Evolutionary conservation across 345 rosid genomes (phyloP), one percentile per base, ranked within the genome.

Genomic region (Rhodamnia rubescens): DNA sequence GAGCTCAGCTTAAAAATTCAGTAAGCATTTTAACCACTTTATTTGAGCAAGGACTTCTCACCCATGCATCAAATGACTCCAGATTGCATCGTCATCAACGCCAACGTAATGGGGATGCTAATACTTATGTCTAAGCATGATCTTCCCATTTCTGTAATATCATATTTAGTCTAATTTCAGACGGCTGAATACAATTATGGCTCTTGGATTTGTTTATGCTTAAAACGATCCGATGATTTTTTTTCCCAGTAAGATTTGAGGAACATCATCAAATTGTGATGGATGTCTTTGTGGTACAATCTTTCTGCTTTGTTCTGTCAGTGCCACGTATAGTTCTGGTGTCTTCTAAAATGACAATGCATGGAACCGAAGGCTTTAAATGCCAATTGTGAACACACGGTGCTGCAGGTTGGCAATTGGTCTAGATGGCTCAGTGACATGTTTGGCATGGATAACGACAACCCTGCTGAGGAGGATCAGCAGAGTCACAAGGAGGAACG

Each of bases 1-100:
- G 99, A 11, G 99, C 99, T 84, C 99, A 96, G 86, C 94, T 96
- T 24, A 98, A 98, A 89, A 98, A 95, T 87, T 91, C 96, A 61
- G 99, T 98, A 92, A 57, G 89, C 54, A 87, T 85, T 81, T 51
- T 86, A 10, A 26, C 40, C 10, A 36, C 36, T 49, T 54, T 40
- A 80, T 69, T 82, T 69, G n/a, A n/a, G 50, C 55, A 29, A 29
- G 42, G 75, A 64, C 42, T 29, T 64, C 74, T 64, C 42, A 8
- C 80, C 47, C 26, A 0, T 36, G 80, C 80, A 36, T 69, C 47
- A 69, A 69, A 69, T 18, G 26, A 69, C 36, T 36, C 80, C 80
- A 69, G 80, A 69, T 18, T 69, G 80, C 80, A 69, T 36, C 7
- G 6, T 36, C 47, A 69, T 36, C 80, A 69, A 69, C 4, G 3